Base-by-base conservation (phyloP, 768 basidiomycete species). In the Tephrocybe sp. region DNA sequence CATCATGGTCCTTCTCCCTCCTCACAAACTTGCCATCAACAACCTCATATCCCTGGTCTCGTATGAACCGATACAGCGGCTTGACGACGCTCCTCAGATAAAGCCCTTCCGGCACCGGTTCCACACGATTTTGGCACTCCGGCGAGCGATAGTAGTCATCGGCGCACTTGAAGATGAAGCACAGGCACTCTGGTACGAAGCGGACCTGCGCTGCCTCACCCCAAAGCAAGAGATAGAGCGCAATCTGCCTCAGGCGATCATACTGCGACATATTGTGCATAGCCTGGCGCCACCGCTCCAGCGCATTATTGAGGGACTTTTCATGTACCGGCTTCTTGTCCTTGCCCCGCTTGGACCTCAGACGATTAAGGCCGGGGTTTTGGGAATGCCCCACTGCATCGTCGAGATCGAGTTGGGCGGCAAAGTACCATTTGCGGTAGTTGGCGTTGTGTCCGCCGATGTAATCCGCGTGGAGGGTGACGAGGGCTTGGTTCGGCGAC, bases 341-440 rank as follows among this genome's bases (percentile, higher is more conserved):
- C 52, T 72, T 72, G 60, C 62, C 67, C 26, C 78, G 74, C 52
- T 85, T 83, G 3, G 90, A 89, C 52, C 83, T 80, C n/a, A 96
- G 79, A 9, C 92, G 86, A 43, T 81, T 82, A 4, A 97, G 74
- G 50, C 95, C 95, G 0, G 93, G 92, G 66, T 97, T 98, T 64
- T 97, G 92, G 5, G 81, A 79, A 53, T 89, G 83, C 23, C 96
- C 97, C 47, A 98, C 86, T 42, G 94, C 96, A 60, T 99, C 97
- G 67, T 99, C 97, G 38, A 98, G 87, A 68, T 98, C 96, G 53
- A 99, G 84, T 68, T 99, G 97, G 16, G 96, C 94, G 23, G 96
- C 97, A 68, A 98, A 99, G 73, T 99, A 99, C 97, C 97, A 98
- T 73, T 98, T 98, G 54, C 97, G 90, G 72, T 98, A 98, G 74